Conservation (phyloP, 140 eudicot genomes). For the Senecio squalidus region DNA sequence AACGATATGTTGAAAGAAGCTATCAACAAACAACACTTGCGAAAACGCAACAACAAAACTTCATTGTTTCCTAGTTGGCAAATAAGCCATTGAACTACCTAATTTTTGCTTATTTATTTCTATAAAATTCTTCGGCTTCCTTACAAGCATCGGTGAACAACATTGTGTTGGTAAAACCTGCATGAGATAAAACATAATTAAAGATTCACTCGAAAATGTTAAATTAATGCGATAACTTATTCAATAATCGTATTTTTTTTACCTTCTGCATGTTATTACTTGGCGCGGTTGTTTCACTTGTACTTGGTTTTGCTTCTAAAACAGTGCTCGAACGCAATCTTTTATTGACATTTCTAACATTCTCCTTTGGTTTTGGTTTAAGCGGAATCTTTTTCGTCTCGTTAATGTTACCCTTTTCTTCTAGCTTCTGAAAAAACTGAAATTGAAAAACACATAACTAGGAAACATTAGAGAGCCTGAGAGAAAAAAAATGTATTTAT, state of each 20-base stretch:
- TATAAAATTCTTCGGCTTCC: slow-evolving; percentile 40
- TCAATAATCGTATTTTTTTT: not conserved
- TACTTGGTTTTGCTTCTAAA: slow-evolving; percentile 20
- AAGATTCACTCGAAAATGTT: not conserved
- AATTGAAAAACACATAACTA: not conserved
- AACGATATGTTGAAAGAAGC: slow-evolving; percentile 28
- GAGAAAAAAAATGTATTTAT: not conserved
- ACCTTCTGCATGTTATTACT: slow-evolving; percentile 22
- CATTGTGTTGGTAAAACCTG: slow-evolving; percentile 36
- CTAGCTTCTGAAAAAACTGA: slow-evolving; percentile 69
- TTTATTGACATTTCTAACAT: slow-evolving; percentile 14
- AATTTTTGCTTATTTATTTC: slow-evolving; percentile 40
- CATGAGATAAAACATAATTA: slow-evolving; percentile 16
- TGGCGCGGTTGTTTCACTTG: slow-evolving; percentile 16
- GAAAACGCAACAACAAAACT: not conserved
- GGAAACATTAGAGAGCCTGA: slow-evolving; percentile 7
- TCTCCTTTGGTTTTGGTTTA: slow-evolving; percentile 43
- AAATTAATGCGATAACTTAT: no score
- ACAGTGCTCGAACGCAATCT: slow-evolving; percentile 14
- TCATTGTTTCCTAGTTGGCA: no score
- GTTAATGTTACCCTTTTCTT: slow-evolving; percentile 35
- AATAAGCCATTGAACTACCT: slow-evolving; percentile 27
- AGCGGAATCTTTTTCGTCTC: slow-evolving; percentile 33
- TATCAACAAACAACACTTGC: slow-evolving; percentile 21
- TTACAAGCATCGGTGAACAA: slow-evolving; percentile 29